These are phyloP conservation scores for Coemansia erecta DNA, from an alignment of 192 early-diverging fungal genomes.

Conservation along the genomic window DNA sequence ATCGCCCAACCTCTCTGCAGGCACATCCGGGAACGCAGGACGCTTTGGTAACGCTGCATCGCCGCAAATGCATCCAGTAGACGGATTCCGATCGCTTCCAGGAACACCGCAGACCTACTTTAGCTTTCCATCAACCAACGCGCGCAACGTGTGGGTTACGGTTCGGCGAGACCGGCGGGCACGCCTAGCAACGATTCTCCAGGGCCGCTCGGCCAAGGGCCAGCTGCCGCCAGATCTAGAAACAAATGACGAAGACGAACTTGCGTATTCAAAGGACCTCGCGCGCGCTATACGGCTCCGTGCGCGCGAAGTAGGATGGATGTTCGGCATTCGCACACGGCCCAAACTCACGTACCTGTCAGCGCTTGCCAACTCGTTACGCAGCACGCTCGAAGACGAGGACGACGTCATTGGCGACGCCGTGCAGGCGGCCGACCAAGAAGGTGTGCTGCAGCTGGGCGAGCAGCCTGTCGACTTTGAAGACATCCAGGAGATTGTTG, in stretches of 20 bases:
- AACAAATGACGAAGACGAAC: not conserved
- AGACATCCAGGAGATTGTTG: conserved; percentile 35
- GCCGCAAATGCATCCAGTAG: conserved; percentile 15
- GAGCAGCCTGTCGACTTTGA: conserved; percentile 41
- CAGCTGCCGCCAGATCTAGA: not conserved
- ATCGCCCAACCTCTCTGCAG: conserved; percentile 22
- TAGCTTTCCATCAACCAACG: not conserved
- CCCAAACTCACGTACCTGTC: conserved; percentile 16
- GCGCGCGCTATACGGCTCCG: conserved; percentile 26
- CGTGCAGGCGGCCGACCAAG: conserved; percentile 11
- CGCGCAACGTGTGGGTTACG: conserved; percentile 26
- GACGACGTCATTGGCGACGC: conserved; percentile 36
- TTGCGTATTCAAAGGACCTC: conserved; percentile 12
- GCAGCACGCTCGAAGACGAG: conserved; percentile 36
- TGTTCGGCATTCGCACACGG: conserved; percentile 33
- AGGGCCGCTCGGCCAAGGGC: conserved; percentile 17
- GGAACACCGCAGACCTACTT: conserved; percentile 26
- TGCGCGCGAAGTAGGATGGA: conserved; percentile 41
- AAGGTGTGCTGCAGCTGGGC: conserved; percentile 15
- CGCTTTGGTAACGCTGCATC: conserved; percentile 2
- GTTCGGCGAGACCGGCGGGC: conserved; percentile 36
- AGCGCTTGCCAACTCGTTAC: conserved; percentile 29
- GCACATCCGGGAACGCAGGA: conserved; percentile 1
- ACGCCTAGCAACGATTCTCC: conserved; percentile 27
- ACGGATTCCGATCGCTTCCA: conserved; percentile 31